Evolutionary conservation across 139 green algal genomes (phyloP), one percentile per base, ranked within the genome.

Genomic region (Micromonas commoda): DNA sequence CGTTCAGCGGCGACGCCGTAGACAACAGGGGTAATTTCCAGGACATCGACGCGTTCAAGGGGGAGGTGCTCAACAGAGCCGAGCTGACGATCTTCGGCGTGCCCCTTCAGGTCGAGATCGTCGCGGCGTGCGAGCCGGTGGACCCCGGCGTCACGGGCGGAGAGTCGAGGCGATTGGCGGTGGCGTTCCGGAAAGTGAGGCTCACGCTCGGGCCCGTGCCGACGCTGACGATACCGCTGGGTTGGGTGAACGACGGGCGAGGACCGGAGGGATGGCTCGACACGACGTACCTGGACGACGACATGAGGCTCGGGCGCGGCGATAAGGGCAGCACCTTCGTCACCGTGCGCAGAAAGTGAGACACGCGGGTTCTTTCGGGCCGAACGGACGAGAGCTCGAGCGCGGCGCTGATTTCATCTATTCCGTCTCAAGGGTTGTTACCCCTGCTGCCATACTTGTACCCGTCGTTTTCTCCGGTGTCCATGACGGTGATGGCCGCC

Each of bases 291-390:
- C 64, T 94, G 39, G 90, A 94, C 82, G 85, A 90, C 0, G 73
- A 86, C 0, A 76, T 93, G 38, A 76, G 90, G 5, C 65, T 93
- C 16, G 89, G 88, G 64, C 65, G 88, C 6, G 90, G 90, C 0
- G 88, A 94, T 86, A 91, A 91, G 60, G 88, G 88, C 32, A 89
- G 85, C 76, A 77, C 92, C 16, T 94, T 94, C 77, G 84, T 93
- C 4, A 76, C 80, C 29, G 80, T 57, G 3, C 60, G 83, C 32
- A 79, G 72, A 69, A 5, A n/a, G 39, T 76, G 34, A 76, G 23
- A n/a, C n/a, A n/a, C n/a, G n/a, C n/a, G n/a, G n/a, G n/a, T n/a
- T n/a, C n/a, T n/a, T n/a, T n/a, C n/a, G n/a, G n/a, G n/a, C n/a
- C n/a, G n/a, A n/a, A n/a, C n/a, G n/a, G 29, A 39, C 63, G 63